phyloP scores from a whole-genome alignment of 306 rosid species.

The Rubus idaeus region DNA sequence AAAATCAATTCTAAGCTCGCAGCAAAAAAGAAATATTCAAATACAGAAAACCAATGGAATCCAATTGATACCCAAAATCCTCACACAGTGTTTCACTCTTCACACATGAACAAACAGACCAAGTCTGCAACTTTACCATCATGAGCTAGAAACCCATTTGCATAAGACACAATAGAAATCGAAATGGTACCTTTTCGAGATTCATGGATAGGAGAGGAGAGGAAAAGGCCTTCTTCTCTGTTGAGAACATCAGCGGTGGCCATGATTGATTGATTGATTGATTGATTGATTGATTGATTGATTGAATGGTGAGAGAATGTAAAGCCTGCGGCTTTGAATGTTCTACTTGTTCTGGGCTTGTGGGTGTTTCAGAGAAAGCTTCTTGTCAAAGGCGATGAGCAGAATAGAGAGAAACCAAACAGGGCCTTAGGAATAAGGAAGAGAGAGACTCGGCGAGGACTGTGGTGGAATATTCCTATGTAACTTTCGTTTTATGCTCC shows the following conservation, averaged over 20 bases:
- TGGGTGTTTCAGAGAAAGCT: conserved; percentile 1
- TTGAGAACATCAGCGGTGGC: conserved; percentile 47
- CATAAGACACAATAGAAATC: background rate
- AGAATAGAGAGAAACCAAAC: background rate
- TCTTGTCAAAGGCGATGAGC: background rate
- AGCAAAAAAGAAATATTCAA: background rate
- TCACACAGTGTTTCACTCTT: background rate
- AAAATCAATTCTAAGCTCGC: background rate
- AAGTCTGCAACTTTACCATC: conserved; percentile 13
- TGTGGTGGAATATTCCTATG: conserved; percentile 1
- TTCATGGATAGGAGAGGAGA: conserved; percentile 36
- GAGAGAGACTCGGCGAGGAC: conserved; percentile 8
- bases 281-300: background rate
- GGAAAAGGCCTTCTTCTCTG: conserved; percentile 38
- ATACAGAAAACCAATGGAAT: background rate
- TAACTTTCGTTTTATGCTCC: background rate
- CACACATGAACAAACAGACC: background rate
- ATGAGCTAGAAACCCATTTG: conserved; percentile 6
- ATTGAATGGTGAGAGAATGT: conserved; percentile 17
- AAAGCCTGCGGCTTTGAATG: conserved; percentile 5
- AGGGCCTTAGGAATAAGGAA: conserved; percentile 8
- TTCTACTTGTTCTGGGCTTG: background rate
- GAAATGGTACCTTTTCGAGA: conserved; percentile 34
- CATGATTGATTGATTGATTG: conserved; percentile 42
- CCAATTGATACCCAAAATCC: conserved; percentile 6